phyloP scores from a whole-genome alignment of 129 eudicot species.

The Pittosporum tobira region DNA sequence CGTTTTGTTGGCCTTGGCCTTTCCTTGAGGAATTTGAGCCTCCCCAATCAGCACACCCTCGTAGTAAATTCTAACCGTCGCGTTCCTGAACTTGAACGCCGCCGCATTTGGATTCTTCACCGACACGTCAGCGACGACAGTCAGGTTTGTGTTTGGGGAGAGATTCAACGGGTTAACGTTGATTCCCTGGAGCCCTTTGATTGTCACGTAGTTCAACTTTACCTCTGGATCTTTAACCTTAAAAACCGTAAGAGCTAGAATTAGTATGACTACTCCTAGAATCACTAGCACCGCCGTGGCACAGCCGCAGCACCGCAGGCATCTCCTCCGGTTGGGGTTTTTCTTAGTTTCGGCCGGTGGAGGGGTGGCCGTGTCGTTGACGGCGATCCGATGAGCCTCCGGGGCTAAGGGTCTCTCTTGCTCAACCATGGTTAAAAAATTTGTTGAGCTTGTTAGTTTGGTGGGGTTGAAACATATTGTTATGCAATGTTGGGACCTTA shows the following conservation, averaged over 20 bases:
- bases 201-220: slow-evolving; percentile 6
- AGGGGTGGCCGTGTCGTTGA: background rate
- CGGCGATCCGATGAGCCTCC: background rate
- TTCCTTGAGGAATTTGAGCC: background rate
- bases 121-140: slow-evolving; percentile 8
- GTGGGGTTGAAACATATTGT: background rate
- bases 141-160: slow-evolving; percentile 3
- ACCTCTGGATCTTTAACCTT: slow-evolving; percentile 13
- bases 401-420: slow-evolving; percentile 7
- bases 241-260: slow-evolving; percentile 10
- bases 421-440: background rate
- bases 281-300: background rate
- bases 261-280: background rate
- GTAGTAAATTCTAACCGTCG: slow-evolving; percentile 5
- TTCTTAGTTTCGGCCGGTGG: background rate
- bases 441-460: background rate
- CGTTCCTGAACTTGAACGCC: slow-evolving; percentile 9
- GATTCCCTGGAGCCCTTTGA: background rate
- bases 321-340: background rate
- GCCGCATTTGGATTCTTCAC: slow-evolving; percentile 25
- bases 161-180: background rate
- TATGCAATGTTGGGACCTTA: background rate
- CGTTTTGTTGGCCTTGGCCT: slow-evolving; percentile 16
- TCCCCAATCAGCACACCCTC: slow-evolving; percentile 7
- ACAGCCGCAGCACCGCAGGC: slow-evolving; percentile 20